Evolutionary conservation across 1,284 basidiomycete species (phyloP).

Genomic region (Malassezia equina): DNA sequence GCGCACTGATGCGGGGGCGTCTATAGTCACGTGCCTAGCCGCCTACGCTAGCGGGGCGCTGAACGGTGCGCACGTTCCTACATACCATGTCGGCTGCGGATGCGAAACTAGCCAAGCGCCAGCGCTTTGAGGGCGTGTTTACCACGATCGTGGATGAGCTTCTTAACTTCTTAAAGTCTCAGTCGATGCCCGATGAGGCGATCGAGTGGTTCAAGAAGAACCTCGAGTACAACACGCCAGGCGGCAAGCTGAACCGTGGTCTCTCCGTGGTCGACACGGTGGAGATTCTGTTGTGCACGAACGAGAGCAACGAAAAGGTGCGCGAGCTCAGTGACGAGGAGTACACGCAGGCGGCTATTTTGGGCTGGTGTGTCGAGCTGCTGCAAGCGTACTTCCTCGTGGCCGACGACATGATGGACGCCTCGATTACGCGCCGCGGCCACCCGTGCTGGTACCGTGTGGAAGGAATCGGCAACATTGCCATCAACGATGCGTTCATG

Average conservation of each 20-base stretch:
- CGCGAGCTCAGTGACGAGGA: slow-evolving; percentile 52
- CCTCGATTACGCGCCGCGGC: slow-evolving; percentile 84
- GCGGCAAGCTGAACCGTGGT: slow-evolving; percentile 92
- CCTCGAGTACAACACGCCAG: slow-evolving; percentile 85
- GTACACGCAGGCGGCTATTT: slow-evolving; percentile 75
- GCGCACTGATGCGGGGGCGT: background rate
- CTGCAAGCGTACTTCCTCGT: slow-evolving; percentile 97
- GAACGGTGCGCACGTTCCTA: background rate
- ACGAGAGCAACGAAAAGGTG: slow-evolving; percentile 56
- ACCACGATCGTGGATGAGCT: slow-evolving; percentile 55
- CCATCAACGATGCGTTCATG: slow-evolving; percentile 96
- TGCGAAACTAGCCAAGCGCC: slow-evolving; percentile 43
- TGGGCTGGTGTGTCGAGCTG: slow-evolving; percentile 96
- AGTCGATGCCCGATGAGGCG: slow-evolving; percentile 63
- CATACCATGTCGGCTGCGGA: slow-evolving; percentile 17
- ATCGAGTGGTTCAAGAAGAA: slow-evolving; percentile 63
- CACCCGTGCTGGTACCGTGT: slow-evolving; percentile 85
- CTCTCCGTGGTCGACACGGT: slow-evolving; percentile 88
- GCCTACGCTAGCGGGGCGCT: background rate
- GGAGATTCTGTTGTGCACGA: slow-evolving; percentile 59
- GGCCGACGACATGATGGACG: slow-evolving; percentile 96
- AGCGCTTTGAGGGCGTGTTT: slow-evolving; percentile 53
- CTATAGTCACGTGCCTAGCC: slow-evolving; percentile 4
- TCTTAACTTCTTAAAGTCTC: slow-evolving; percentile 57
- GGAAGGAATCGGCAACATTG: slow-evolving; percentile 63